Evolutionary conservation across 257 asterid genomes (phyloP), one percentile per base, ranked within the genome.

Genomic region (Lantana camara): DNA sequence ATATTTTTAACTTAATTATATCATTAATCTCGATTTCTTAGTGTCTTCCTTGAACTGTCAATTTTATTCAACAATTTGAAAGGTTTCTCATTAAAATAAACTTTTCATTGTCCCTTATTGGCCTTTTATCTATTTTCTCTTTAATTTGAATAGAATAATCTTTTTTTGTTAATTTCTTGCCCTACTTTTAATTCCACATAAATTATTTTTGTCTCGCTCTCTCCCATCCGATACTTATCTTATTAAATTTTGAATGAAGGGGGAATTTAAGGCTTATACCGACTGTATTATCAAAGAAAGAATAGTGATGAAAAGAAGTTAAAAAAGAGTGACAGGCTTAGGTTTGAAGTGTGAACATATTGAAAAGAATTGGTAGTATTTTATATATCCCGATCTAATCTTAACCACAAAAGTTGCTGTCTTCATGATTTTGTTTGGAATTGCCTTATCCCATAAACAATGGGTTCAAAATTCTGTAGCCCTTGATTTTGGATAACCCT

Each of bases 391-490:
- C 9, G 53, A 63, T 27, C 46, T 24, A n/a, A 58, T 66, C 66
- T 69, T 55, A 64, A 73, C 87, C 87, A 78, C 82, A 66, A 34
- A n/a, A n/a, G n/a, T n/a, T n/a, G n/a, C n/a, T n/a, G n/a, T n/a
- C n/a, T n/a, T n/a, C n/a, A n/a, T n/a, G n/a, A n/a, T n/a, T n/a
- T n/a, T n/a, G n/a, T n/a, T 63, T 23, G 76, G 63, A 11, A 35
- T 46, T 60, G 27, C 70, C 76, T 82, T 75, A 75, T 82, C 87
- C 55, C 46, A 24, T 52, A 40, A 48, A 60, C 21, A 60, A 44
- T 59, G 17, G 30, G 65, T 30, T 66, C 68, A 51, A 63, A 73
- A 34, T 54, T 55, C 7, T 51, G 23, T 59, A 45, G 73, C 82
- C 81, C 49, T 66, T 44, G 69, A 63, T 73, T 64, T 64, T 53